Base-by-base conservation (phyloP, 495 filamentous ascomycete genomes). In the Xylona heveae region DNA sequence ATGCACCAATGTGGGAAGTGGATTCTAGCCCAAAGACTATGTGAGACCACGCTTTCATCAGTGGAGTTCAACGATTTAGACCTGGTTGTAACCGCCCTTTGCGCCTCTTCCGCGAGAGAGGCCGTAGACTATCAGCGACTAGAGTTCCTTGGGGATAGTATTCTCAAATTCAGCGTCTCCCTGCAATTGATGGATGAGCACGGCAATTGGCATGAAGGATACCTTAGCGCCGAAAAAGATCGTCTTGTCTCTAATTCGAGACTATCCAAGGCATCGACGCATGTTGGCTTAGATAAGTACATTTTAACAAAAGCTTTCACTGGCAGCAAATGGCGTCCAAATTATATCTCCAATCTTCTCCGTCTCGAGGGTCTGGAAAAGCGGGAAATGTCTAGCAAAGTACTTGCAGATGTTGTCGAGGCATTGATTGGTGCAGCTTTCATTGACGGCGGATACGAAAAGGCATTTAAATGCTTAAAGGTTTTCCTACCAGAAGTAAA, bases 341-440 rank as follows among this genome's bases (percentile, higher is more conserved):
- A 60, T 0, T 72, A 74, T 33, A 55, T 74, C 3, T 57, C 66
- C 3, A 52, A 71, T n/a, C 30, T 66, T 8, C 43, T 63, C 12
- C 31, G 48, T 3, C 25, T 22, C 4, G 20, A 15, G 5, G 17
- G 18, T 9, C 35, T 8, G 30, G 48, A 2, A 26, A 39, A 20
- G 43, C 51, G 62, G 24, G 24, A 53, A 3, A 44, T 84, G 17
- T 74, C 78, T 1, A 74, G 66, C 5, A 97, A 97, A 44, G 68
- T 71, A 2, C 62, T 92, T 8, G 88, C 88, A 3, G 88, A 97
- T 40, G 78, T 93, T 0, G 66, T 94, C 7, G 88, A 97, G 47
- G 68, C 77, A 0, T 56, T 94, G 1, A 74, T 92, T 22, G 88
- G 81, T 1, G 76, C 78, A 0, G 60, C 78, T 1, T 91, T 64